Conservation (phyloP, 176 grass and related monocot species). For the Calamus simplicifolius region DNA sequence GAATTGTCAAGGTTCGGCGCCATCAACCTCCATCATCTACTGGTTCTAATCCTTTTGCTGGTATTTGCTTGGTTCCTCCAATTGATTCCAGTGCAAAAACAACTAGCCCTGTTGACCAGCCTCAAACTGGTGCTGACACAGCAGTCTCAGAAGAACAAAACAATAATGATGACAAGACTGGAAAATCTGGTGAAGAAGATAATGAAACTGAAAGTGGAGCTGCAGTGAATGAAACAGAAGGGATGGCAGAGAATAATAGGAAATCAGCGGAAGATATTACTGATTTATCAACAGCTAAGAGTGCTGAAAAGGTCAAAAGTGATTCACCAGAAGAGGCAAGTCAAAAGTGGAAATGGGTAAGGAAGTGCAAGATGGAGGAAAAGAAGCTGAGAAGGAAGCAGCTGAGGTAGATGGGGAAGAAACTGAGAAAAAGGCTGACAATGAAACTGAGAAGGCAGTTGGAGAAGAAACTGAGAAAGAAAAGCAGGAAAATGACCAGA, state of each 20-base stretch:
- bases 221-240: neutral
- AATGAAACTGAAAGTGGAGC: constrained; percentile 32
- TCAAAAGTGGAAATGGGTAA: constrained; percentile 30
- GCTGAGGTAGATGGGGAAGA: constrained; percentile 27
- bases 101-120: constrained; percentile 22
- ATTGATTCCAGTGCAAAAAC: constrained; percentile 35
- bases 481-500: constrained; percentile 41
- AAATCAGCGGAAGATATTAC: constrained; percentile 15
- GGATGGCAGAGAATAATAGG: constrained; percentile 6
- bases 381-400: constrained; percentile 1
- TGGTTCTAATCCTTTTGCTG: constrained; percentile 75
- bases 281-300: constrained; percentile 7
- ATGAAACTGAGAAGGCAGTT: constrained; percentile 30
- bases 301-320: neutral
- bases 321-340: neutral
- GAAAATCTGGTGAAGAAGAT: constrained; percentile 16
- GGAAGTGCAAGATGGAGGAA: constrained; percentile 26
- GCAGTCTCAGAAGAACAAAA: constrained; percentile 10
- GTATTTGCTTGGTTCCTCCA: constrained; percentile 51
- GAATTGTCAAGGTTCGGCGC: constrained; percentile 78
- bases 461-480: constrained; percentile 31
- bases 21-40: constrained; percentile 36
- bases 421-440: constrained; percentile 10
- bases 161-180: constrained; percentile 9
- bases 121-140: constrained; percentile 33